Evolutionary conservation across 2,329 filamentous ascomycete species (phyloP).

Genomic region (Tolypocladium tundrense): DNA sequence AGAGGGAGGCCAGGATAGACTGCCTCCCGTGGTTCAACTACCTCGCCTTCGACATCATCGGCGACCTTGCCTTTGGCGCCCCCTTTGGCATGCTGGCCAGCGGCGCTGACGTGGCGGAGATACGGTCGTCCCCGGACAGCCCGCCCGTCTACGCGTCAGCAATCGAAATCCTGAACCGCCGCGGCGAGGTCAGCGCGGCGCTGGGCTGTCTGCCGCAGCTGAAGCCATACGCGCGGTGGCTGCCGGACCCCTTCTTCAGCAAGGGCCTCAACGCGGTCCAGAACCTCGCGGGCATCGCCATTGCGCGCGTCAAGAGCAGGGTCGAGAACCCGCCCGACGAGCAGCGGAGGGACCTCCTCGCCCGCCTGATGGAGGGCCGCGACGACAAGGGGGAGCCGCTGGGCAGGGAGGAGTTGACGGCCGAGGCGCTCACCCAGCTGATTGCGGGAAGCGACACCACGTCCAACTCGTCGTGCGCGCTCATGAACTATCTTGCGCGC

Average conservation of each 20-base stretch:
- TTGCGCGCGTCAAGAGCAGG: constrained; percentile 67
- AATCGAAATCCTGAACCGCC: constrained; percentile 78
- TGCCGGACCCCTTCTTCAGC: constrained; percentile 75
- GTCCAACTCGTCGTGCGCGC: constrained; percentile 70
- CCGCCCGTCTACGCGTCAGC: constrained; percentile 63
- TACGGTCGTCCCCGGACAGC: constrained; percentile 49
- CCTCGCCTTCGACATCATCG: constrained; percentile 43
- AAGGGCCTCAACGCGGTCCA: constrained; percentile 65
- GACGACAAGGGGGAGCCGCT: constrained; percentile 70
- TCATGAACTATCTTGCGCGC: constrained; percentile 64
- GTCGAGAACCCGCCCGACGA: constrained; percentile 57
- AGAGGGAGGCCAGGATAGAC: constrained; percentile 56
- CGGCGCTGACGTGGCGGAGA: constrained; percentile 67
- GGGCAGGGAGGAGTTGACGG: constrained; percentile 70
- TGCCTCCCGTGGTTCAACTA: constrained; percentile 63
- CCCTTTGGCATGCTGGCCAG: constrained; percentile 60
- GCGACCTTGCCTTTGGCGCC: constrained; percentile 39
- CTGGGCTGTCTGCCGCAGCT: constrained; percentile 65
- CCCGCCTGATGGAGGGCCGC: constrained; percentile 74
- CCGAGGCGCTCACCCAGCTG: constrained; percentile 81
- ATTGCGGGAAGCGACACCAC: constrained; percentile 73
- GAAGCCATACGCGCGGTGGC: constrained; percentile 69
- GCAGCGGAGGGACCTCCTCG: constrained; percentile 68
- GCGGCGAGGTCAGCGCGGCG: constrained; percentile 76
- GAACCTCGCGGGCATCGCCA: constrained; percentile 77